Conservation (phyloP, 441 rosid genomes). For the Raphanus hybrid region DNA sequence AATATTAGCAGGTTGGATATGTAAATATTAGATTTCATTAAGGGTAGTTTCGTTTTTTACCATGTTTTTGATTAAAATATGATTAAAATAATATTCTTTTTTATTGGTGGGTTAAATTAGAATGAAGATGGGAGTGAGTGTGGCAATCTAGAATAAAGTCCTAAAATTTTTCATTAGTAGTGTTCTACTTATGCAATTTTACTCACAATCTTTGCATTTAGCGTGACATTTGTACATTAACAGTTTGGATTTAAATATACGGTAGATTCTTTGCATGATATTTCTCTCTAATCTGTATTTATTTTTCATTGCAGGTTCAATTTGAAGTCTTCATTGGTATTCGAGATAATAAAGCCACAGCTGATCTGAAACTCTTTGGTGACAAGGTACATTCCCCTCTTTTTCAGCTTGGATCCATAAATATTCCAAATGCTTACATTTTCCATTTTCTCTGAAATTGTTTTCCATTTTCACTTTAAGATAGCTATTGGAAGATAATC, state of each 20-base stretch:
- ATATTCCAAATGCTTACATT: neutral
- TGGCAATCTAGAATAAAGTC: constrained; percentile 22
- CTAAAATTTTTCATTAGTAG: constrained; percentile 30
- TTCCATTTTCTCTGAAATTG: constrained; percentile 15
- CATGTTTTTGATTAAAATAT: no score
- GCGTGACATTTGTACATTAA: neutral
- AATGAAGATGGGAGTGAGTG: no score
- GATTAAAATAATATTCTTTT: no score
- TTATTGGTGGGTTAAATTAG: no score
- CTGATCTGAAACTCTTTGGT: neutral
- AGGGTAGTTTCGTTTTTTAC: no score
- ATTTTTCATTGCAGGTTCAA: constrained; percentile 56
- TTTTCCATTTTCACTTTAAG: constrained; percentile 26
- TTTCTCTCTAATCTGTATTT: constrained; percentile 17
- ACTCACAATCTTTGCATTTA: neutral
- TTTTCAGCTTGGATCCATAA: neutral
- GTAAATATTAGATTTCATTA: no score
- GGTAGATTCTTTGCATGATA: constrained; percentile 4
- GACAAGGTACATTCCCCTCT: neutral
- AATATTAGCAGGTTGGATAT: no score
- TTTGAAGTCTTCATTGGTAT: constrained; percentile 90
- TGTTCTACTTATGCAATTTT: neutral
- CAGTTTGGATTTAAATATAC: neutral
- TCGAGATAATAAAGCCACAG: constrained; percentile 58
- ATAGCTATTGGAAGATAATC: constrained; percentile 85